Percentiles rank a stretch among this genome's conserved stretches.
Evolutionary conservation across 2,329 filamentous ascomycete genomes (phyloP).

Genomic region (Aurifilum marmelostoma): DNA sequence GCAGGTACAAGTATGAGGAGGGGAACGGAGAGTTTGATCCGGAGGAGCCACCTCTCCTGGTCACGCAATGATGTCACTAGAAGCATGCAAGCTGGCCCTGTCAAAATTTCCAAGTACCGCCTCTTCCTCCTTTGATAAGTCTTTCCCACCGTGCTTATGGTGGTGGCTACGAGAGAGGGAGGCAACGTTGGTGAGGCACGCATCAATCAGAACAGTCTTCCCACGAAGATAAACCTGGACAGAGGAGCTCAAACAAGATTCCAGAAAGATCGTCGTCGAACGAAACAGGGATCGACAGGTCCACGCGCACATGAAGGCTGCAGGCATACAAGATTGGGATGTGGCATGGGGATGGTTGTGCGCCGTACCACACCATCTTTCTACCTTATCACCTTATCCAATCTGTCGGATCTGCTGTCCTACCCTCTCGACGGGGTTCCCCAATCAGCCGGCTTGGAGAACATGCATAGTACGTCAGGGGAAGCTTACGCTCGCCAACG

Average conservation of each 20-base stretch:
- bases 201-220: background rate
- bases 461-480: background rate
- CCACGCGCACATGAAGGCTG: background rate
- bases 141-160: background rate
- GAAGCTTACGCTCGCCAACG: background rate
- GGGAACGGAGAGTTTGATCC: background rate
- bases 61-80: background rate
- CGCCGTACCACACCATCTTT: background rate
- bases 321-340: background rate
- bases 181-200: background rate
- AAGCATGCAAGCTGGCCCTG: background rate
- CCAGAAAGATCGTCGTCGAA: background rate
- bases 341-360: background rate
- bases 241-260: background rate
- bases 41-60: background rate
- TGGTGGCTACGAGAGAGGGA: background rate
- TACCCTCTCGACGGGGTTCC: background rate
- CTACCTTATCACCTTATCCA: constrained; percentile 5
- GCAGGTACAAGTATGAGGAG: background rate
- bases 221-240: background rate
- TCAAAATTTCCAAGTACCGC: background rate
- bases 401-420: background rate
- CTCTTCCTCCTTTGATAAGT: background rate
- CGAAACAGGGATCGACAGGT: constrained; percentile 2
- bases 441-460: background rate